These are phyloP conservation scores for Knoxia roxburghii DNA, from an alignment of 257 asterid genomes.

Conservation along the genomic window DNA sequence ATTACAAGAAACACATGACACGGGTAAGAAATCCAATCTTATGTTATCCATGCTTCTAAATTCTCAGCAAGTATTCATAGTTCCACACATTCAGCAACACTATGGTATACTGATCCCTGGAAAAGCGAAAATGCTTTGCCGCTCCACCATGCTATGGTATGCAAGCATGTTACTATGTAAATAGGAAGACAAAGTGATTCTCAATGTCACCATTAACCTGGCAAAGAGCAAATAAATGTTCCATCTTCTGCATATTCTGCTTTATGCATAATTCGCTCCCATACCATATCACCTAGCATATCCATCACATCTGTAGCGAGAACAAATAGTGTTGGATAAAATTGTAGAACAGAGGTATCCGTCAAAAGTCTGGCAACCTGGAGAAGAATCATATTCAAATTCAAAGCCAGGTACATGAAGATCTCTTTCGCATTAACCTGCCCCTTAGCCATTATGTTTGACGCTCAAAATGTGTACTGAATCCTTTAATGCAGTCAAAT, in stretches of 20 bases:
- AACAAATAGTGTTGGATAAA: constrained; percentile 77
- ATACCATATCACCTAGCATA: constrained; percentile 80
- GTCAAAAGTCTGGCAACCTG: constrained; percentile 79
- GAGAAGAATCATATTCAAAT: constrained; percentile 16
- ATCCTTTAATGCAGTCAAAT: not conserved
- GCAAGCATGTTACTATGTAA: not conserved
- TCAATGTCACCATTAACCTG: constrained; percentile 40
- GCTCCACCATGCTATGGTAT: not conserved
- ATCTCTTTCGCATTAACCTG: not conserved
- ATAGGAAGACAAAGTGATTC: constrained; percentile 1
- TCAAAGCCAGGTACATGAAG: constrained; percentile 1
- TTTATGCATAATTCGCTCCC: constrained; percentile 67
- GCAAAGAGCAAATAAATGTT: constrained; percentile 37
- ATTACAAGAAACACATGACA: not conserved
- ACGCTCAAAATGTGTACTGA: not conserved
- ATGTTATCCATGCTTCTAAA: not conserved
- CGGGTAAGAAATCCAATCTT: not conserved
- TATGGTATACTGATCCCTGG: not conserved
- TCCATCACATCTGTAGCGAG: constrained; percentile 81
- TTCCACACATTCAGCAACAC: not conserved
- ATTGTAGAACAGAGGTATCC: constrained; percentile 63
- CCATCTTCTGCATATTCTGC: constrained; percentile 58
- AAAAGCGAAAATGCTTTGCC: not conserved
- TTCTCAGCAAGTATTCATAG: not conserved
- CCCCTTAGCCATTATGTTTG: not conserved